These are phyloP conservation scores for Albugo candida DNA, from an alignment of 352 stramenopile genomes.

Conservation along the genomic window DNA sequence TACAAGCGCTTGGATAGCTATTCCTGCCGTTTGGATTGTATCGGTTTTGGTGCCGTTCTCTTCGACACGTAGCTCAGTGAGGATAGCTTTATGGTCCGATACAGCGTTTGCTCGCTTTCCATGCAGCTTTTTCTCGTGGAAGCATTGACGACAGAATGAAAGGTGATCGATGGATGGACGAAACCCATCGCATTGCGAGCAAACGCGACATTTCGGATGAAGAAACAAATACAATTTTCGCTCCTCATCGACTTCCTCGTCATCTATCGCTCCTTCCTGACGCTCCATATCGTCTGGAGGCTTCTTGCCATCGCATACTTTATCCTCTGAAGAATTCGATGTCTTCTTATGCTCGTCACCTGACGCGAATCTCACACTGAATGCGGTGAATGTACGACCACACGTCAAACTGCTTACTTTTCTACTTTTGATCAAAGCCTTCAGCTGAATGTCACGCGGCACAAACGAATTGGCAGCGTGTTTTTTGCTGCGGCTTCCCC, in stretches of 20 bases:
- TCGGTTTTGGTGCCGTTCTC: too few relatives aligned
- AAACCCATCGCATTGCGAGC: constrained; percentile 58
- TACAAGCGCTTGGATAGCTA: constrained; percentile 30
- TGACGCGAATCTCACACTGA: constrained; percentile 45
- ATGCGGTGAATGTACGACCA: constrained; percentile 50
- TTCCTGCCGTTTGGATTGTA: too few relatives aligned
- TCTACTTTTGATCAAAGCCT: constrained; percentile 16
- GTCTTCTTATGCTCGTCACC: too few relatives aligned
- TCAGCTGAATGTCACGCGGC: constrained; percentile 15
- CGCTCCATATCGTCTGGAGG: constrained; percentile 11
- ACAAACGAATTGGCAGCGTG: constrained; percentile 28
- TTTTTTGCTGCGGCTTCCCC: too few relatives aligned
- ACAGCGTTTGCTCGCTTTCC: constrained; percentile 20
- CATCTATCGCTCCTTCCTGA: constrained; percentile 30
- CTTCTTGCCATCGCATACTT: constrained; percentile 18
- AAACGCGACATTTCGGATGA: constrained; percentile 52
- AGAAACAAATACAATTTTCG: constrained; percentile 40
- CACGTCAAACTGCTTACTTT: constrained; percentile 45
- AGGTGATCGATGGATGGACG: constrained; percentile 38
- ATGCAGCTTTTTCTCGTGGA: constrained; percentile 50
- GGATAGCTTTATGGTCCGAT: constrained; percentile 48
- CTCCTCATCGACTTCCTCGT: too few relatives aligned
- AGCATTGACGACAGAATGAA: constrained; percentile 49
- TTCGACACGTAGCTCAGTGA: too few relatives aligned
- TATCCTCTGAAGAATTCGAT: constrained; percentile 33